Conservation (phyloP, 192 early-diverging fungal genomes). For the Backusella sp. region DNA sequence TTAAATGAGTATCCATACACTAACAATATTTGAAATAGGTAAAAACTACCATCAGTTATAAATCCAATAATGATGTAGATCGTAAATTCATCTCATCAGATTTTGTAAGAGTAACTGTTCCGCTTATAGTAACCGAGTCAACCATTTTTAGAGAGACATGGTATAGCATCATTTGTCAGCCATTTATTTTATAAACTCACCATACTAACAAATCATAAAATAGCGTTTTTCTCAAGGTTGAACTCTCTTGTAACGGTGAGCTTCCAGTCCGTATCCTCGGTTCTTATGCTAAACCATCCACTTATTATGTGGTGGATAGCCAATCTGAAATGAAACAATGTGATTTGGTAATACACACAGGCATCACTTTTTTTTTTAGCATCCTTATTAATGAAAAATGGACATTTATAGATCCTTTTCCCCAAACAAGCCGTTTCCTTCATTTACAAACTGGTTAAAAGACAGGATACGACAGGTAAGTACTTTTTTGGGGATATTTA, state of each 20-base stretch:
- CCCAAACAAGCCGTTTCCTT: slow-evolving; percentile 53
- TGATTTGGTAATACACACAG: slow-evolving; percentile 32
- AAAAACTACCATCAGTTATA: slow-evolving; percentile 44
- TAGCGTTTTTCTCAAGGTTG: slow-evolving; percentile 47
- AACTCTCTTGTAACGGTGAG: slow-evolving; percentile 46
- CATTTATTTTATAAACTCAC: not conserved
- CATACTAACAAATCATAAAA: not conserved
- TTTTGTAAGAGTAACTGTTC: slow-evolving; percentile 48
- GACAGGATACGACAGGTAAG: slow-evolving; percentile 37
- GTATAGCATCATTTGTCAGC: slow-evolving; percentile 25
- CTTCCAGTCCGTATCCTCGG: slow-evolving; percentile 51
- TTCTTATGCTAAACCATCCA: slow-evolving; percentile 43
- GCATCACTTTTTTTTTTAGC: not conserved
- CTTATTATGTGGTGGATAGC: slow-evolving; percentile 40
- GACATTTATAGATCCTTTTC: slow-evolving; percentile 45
- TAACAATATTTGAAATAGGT: slow-evolving; percentile 34
- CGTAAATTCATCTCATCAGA: slow-evolving; percentile 46
- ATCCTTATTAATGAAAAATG: not conserved
- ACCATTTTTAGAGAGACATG: slow-evolving; percentile 54
- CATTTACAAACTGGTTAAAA: slow-evolving; percentile 53
- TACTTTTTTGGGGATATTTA: not conserved
- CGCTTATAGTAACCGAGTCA: slow-evolving; percentile 52
- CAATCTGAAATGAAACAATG: slow-evolving; percentile 28
- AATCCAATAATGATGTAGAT: slow-evolving; percentile 33
- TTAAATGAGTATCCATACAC: not conserved